These are phyloP conservation scores for Fomitopsis palustris DNA, from an alignment of 1,284 basidiomycete genomes.

Conservation along the genomic window DNA sequence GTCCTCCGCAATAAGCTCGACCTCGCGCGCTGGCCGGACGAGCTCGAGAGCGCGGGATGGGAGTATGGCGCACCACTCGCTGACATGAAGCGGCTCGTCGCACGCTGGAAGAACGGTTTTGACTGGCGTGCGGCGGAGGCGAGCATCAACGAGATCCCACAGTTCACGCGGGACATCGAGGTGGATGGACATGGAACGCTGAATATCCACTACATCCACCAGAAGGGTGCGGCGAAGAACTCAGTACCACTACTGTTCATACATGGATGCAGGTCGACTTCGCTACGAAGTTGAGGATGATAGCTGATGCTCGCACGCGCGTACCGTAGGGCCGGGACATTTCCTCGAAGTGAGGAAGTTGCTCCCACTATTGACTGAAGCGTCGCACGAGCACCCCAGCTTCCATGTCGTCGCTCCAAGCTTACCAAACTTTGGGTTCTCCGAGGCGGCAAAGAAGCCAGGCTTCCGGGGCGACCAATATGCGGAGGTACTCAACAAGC, in stretches of 20 bases:
- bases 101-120: conserved; percentile 37
- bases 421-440: conserved; percentile 54
- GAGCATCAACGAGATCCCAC: conserved; percentile 38
- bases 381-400: conserved; percentile 41
- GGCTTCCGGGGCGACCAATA: conserved; percentile 31
- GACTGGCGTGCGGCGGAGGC: conserved; percentile 42
- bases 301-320: background rate
- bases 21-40: conserved; percentile 36
- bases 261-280: conserved; percentile 43
- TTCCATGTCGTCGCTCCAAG: conserved; percentile 57
- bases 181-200: conserved; percentile 34
- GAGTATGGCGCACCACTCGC: conserved; percentile 37
- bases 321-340: conserved; percentile 55
- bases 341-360: conserved; percentile 56
- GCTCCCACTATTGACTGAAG: conserved; percentile 43
- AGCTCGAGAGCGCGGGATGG: conserved; percentile 36
- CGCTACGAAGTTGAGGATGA: background rate
- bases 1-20: conserved; percentile 17
- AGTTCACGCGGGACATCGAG: conserved; percentile 39
- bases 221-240: conserved; percentile 29
- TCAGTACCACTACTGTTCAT: conserved; percentile 45
- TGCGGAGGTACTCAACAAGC: conserved; percentile 20
- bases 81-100: conserved; percentile 36
- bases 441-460: conserved; percentile 37
- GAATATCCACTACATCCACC: conserved; percentile 43